These are phyloP conservation scores for Tubosaeta brunneosetosa DNA, from an alignment of 768 basidiomycete species.

Conservation along the genomic window DNA sequence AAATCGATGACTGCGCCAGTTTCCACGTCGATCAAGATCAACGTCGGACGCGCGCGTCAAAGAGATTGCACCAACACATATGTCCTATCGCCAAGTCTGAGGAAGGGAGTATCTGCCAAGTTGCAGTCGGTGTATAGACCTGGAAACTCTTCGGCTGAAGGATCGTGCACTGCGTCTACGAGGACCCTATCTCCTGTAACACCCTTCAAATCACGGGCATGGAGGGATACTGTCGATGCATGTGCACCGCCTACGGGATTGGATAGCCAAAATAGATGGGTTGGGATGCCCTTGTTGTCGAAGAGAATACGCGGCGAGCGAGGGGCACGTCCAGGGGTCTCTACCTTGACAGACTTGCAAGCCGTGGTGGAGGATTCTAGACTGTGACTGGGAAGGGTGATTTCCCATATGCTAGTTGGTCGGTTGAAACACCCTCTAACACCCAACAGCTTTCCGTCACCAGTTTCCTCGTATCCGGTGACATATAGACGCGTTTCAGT, in stretches of 20 bases:
- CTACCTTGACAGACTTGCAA: constrained; percentile 31
- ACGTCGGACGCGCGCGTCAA: constrained; percentile 51
- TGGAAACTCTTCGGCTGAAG: constrained; percentile 44
- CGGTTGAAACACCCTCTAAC: constrained; percentile 58
- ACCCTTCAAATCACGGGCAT: constrained; percentile 36
- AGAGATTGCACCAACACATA: constrained; percentile 39
- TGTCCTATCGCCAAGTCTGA: constrained; percentile 21
- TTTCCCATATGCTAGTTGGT: constrained; percentile 51
- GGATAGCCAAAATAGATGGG: constrained; percentile 49
- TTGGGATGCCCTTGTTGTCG: constrained; percentile 17
- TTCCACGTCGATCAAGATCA: constrained; percentile 42
- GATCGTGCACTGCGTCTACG: constrained; percentile 41
- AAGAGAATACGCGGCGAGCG: constrained; percentile 54
- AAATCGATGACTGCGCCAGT: constrained; percentile 39
- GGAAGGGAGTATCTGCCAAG: constrained; percentile 40
- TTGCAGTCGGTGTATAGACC: constrained; percentile 56
- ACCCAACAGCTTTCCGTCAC: constrained; percentile 56
- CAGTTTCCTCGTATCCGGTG: constrained; percentile 57
- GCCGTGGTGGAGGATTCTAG: constrained; percentile 10
- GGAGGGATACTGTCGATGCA: constrained; percentile 48
- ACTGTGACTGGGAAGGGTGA: constrained; percentile 28
- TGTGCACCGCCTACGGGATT: constrained; percentile 56
- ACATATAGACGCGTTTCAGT: constrained; percentile 44
- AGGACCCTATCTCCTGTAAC: constrained; percentile 22
- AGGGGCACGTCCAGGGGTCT: constrained; percentile 40